Evolutionary conservation across 1,139 yeast species (phyloP).

Genomic region (Trichomonascaceae sp.): DNA sequence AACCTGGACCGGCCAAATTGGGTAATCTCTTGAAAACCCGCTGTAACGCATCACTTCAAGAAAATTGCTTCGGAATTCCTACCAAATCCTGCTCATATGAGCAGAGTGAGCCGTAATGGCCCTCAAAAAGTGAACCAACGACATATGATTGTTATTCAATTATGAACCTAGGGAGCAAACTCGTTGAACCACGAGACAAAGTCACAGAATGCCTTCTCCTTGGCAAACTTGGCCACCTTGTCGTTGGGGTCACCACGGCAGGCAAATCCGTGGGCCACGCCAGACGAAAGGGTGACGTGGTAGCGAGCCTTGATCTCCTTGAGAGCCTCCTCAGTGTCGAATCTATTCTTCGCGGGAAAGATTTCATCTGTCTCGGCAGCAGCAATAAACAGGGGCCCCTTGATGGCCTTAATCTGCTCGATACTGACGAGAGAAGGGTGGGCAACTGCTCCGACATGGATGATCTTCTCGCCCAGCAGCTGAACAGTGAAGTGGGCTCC

Average conservation of each 20-base stretch:
- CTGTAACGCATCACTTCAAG: no score
- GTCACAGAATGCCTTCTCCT: constrained; percentile 52
- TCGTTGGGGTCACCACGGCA: constrained; percentile 55
- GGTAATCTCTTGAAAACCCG: no score
- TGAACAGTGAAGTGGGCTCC: constrained; percentile 63
- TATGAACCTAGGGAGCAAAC: no score
- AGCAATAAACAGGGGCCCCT: constrained; percentile 52
- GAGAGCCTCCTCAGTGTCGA: constrained; percentile 45
- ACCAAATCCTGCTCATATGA: no score
- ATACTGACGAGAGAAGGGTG: constrained; percentile 65
- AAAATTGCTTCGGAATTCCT: no score
- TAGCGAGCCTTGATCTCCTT: constrained; percentile 36
- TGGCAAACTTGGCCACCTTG: constrained; percentile 50
- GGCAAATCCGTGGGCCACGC: constrained; percentile 62
- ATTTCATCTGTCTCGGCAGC: constrained; percentile 59
- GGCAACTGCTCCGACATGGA: constrained; percentile 55
- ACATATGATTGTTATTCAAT: no score
- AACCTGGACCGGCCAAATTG: no score
- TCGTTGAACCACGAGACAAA: constrained; percentile 40
- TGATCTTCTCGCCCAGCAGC: constrained; percentile 32
- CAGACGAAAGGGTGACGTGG: constrained; percentile 47
- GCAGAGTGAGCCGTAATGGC: no score
- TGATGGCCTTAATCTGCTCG: constrained; percentile 48
- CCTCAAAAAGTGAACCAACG: no score
- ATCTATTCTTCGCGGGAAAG: constrained; percentile 53